Evolutionary conservation across 208 protist genomes (phyloP), one percentile per base, ranked within the genome.

Genomic region (Leishmania tropica): DNA sequence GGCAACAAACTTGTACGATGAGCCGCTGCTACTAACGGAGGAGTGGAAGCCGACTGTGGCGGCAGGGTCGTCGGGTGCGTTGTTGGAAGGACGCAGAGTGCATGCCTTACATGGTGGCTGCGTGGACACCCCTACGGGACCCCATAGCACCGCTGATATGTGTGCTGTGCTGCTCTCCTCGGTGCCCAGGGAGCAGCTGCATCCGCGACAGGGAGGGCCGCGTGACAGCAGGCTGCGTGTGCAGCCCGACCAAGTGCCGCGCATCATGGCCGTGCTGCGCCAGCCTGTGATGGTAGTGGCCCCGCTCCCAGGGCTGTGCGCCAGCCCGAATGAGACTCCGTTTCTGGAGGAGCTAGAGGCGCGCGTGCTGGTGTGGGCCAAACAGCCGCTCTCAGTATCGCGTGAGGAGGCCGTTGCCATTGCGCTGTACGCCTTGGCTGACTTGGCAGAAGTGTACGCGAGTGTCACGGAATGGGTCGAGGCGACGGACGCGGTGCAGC

Each of bases 1-100:
- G 42, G 80, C 84, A 7, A 73, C 82, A 24, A 97, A 97, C 77
- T 40, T 68, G 35, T 96, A 94, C 71, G 54, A 88, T 51, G n/a
- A 76, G 0, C 88, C 90, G 28, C 54, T 81, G 10, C 76, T 83
- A 7, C 64, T 80, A 17, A 68, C 70, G 37, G 37, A 53, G 68
- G 31, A 81, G 31, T 71, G 76, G 65, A 13, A 42, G 42, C 6
- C 65, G 0, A 77, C 65, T 17, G 68, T 40, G 64, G 53, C 64
- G 24, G 45, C 54, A 24, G 47, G 11, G 24, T 2, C 35, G 40
- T 73, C 78, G 19, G 17, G 35, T 19, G 5, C 80, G 35, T 35
- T 76, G n/a, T 72, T 81, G 28, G 48, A 76, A 24, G n/a, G 76
- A 11, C 10, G 31, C 2, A 77, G 51, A 2, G 53, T 80, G 21